phyloP scores from a whole-genome alignment of 306 rosid genomes.

The Cucurbita ficifolia region DNA sequence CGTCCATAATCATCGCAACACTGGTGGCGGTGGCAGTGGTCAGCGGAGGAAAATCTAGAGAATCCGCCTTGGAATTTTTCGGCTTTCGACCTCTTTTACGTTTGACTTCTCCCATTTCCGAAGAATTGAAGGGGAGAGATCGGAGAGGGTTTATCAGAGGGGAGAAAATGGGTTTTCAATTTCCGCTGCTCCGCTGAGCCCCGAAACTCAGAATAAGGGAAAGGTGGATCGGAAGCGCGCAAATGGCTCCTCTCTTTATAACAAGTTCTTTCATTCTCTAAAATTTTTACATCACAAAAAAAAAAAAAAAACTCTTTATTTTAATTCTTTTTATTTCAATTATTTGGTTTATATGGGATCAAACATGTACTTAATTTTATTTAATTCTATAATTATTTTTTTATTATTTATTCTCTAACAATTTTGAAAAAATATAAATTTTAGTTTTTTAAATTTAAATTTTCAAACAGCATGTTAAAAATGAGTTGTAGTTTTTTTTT shows the following conservation, averaged over 20 bases:
- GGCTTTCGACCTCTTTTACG: constrained; percentile 79
- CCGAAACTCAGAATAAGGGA: neutral
- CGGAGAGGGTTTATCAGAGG: neutral
- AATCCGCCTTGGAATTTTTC: constrained; percentile 38
- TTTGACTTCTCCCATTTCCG: constrained; percentile 27
- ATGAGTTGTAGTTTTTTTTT: too few relatives aligned
- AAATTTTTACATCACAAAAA: too few relatives aligned
- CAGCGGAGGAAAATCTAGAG: constrained; percentile 44
- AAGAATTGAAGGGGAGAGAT: neutral
- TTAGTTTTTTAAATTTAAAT: too few relatives aligned
- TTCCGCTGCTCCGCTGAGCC: neutral
- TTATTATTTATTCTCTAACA: too few relatives aligned
- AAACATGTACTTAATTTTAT: too few relatives aligned
- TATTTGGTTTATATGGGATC: too few relatives aligned
- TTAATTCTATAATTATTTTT: too few relatives aligned
- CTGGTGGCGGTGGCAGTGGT: constrained; percentile 5
- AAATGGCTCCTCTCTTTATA: neutral
- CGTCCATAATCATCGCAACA: constrained; percentile 20
- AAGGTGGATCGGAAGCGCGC: neutral
- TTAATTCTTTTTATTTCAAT: too few relatives aligned
- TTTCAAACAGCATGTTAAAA: too few relatives aligned
- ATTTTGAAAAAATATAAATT: too few relatives aligned
- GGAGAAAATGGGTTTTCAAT: neutral
- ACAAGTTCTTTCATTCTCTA: neutral
- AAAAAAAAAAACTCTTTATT: neutral